Percentiles rank a stretch among this genome's conserved stretches.
Evolutionary conservation across 169 alveolate species (phyloP).

Genomic region (Ichthyophthirius multifiliis): DNA sequence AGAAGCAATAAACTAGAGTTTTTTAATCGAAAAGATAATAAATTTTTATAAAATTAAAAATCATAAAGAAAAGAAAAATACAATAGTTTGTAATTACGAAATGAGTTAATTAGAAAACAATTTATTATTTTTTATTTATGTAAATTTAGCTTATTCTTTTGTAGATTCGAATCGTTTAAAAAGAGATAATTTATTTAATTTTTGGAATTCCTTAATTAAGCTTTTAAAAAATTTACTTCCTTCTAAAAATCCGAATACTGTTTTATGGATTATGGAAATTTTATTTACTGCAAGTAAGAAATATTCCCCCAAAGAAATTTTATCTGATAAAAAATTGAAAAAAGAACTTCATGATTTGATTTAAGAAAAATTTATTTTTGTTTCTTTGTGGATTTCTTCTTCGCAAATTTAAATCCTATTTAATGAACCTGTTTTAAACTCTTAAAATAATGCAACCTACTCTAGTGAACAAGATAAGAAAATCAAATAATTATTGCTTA

Average conservation of each 20-base stretch:
- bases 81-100: constrained; percentile 10
- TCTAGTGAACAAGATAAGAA: background rate
- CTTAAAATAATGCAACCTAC: background rate
- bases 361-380: constrained; percentile 21
- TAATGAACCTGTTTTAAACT: background rate
- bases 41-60: constrained; percentile 9
- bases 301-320: constrained; percentile 40
- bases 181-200: constrained; percentile 13
- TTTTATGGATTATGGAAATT: constrained; percentile 30
- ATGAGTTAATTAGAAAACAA: constrained; percentile 3
- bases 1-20: constrained; percentile 13
- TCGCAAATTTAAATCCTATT: background rate
- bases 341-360: constrained; percentile 35
- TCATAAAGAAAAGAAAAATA: constrained; percentile 24
- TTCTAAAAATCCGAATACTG: constrained; percentile 36
- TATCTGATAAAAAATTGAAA: constrained; percentile 22
- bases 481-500: background rate
- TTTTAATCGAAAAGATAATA: background rate
- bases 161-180: constrained; percentile 18
- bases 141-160: constrained; percentile 11
- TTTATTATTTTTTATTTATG: constrained; percentile 23
- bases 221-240: constrained; percentile 15
- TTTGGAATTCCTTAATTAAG: constrained; percentile 27
- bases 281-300: constrained; percentile 23
- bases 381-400: constrained; percentile 8